These are phyloP conservation scores for Aspergillus unguis DNA, from an alignment of 2,329 filamentous ascomycete species.

Conservation along the genomic window DNA sequence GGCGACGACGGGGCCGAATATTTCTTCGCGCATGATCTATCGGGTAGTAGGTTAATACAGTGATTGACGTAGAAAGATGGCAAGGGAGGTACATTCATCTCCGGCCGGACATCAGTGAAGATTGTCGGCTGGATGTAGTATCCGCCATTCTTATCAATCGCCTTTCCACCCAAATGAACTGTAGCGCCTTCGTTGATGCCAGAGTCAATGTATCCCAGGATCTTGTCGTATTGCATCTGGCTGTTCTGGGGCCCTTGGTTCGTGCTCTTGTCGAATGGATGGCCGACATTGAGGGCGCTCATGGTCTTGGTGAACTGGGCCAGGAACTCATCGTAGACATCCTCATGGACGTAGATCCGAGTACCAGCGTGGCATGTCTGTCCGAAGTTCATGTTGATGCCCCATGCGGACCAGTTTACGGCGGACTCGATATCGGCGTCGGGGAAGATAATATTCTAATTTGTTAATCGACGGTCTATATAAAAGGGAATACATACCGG, in stretches of 20 bases:
- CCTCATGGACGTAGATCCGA: conserved; percentile 76
- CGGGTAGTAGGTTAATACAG: too few relatives aligned
- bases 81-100: conserved; percentile 49
- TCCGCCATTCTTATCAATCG: conserved; percentile 68
- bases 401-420: conserved; percentile 36
- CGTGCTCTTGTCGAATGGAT: conserved; percentile 73
- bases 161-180: conserved; percentile 64
- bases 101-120: conserved; percentile 69
- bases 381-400: conserved; percentile 55
- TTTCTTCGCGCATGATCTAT: conserved; percentile 70
- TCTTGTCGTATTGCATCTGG: conserved; percentile 80
- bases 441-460: conserved; percentile 39
- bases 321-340: conserved; percentile 81
- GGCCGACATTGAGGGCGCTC: conserved; percentile 70
- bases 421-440: conserved; percentile 48
- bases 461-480: too few relatives aligned
- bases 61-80: too few relatives aligned
- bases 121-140: conserved; percentile 93
- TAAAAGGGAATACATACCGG: not conserved
- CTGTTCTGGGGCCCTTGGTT: conserved; percentile 89
- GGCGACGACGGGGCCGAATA: conserved; percentile 76
- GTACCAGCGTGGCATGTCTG: conserved; percentile 71
- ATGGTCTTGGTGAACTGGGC: conserved; percentile 65
- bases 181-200: conserved; percentile 65
- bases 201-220: conserved; percentile 73